phyloP scores from a whole-genome alignment of 257 asterid genomes.

The Solanum paucissectum region DNA sequence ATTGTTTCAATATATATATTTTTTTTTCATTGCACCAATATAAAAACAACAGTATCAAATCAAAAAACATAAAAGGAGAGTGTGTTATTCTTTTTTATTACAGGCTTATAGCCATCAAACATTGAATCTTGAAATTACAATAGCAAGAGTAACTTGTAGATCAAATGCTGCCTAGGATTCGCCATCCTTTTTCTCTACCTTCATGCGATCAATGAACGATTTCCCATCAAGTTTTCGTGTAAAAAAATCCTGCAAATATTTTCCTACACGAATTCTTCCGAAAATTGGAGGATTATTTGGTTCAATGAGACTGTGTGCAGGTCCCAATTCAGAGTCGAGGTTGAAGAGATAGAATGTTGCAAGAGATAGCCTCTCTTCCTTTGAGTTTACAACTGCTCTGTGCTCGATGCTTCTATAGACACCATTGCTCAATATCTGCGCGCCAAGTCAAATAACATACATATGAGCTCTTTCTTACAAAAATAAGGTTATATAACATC shows the following conservation, averaged over 20 bases:
- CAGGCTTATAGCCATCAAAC: neutral
- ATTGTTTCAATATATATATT: too few species aligned
- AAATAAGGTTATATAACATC: neutral
- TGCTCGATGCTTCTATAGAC: conserved; percentile 44
- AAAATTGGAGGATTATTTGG: conserved; percentile 26
- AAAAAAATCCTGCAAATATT: conserved; percentile 27
- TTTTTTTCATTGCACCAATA: too few species aligned
- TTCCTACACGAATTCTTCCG: conserved; percentile 11
- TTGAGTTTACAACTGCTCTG: conserved; percentile 35
- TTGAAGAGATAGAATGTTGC: conserved; percentile 41
- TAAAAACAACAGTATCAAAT: too few species aligned
- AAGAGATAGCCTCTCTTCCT: conserved; percentile 34
- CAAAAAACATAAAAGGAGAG: too few species aligned
- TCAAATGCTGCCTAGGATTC: neutral
- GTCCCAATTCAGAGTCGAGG: conserved; percentile 28
- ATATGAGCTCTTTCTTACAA: neutral
- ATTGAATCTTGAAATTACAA: neutral
- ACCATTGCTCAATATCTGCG: conserved; percentile 41
- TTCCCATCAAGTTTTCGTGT: conserved; percentile 31
- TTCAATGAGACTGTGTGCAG: conserved; percentile 30
- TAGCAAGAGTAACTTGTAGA: neutral
- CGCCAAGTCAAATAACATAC: neutral
- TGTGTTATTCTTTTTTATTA: neutral
- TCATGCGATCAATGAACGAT: conserved; percentile 33
- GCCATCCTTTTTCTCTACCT: neutral